Conservation (phyloP, 148 eudicot species). For the Linanthus parryae region DNA sequence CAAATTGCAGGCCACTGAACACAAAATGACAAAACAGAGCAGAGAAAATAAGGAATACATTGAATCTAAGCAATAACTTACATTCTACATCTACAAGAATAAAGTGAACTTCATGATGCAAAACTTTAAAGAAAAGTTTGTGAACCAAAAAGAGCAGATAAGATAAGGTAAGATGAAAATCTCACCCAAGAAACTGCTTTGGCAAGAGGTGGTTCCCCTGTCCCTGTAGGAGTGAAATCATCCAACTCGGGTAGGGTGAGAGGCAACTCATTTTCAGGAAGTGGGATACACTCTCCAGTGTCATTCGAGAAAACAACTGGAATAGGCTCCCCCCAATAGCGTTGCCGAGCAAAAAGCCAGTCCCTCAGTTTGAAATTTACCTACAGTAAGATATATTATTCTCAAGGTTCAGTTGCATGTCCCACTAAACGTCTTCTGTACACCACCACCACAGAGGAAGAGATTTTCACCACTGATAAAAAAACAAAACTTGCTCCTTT, state of each 20-base stretch:
- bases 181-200: slow-evolving; percentile 91
- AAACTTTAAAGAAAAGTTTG: not conserved
- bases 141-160: too few relatives aligned
- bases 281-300: slow-evolving; percentile 52
- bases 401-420: not conserved
- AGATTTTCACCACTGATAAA: not conserved
- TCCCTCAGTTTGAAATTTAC: slow-evolving; percentile 92
- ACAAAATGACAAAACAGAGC: too few relatives aligned
- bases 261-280: slow-evolving; percentile 88
- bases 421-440: not conserved
- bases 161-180: not conserved
- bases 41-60: too few relatives aligned
- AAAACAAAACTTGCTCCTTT: not conserved
- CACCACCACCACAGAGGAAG: not conserved
- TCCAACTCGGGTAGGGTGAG: slow-evolving; percentile 93
- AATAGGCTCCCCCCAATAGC: slow-evolving; percentile 99
- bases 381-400: slow-evolving; percentile 26
- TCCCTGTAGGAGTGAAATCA: slow-evolving; percentile 96
- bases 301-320: slow-evolving; percentile 75
- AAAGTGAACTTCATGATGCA: not conserved
- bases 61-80: too few relatives aligned
- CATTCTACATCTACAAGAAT: too few relatives aligned
- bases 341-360: slow-evolving; percentile 98
- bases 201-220: slow-evolving; percentile 97
- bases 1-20: too few relatives aligned